These are phyloP conservation scores for Pontederia paniculata DNA, from an alignment of 176 grass and related monocot species.

Conservation along the genomic window DNA sequence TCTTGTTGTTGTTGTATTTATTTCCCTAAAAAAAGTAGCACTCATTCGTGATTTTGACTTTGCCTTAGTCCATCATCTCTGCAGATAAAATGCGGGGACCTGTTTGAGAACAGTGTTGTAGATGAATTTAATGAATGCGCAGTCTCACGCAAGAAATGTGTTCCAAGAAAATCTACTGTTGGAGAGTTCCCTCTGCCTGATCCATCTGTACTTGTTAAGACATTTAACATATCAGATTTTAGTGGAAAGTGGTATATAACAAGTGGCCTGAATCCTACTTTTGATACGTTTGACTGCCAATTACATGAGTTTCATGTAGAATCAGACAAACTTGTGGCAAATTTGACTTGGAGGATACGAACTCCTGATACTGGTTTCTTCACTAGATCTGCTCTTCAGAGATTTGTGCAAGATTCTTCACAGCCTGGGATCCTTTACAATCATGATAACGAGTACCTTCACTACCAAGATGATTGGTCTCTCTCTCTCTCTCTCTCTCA, in stretches of 20 bases:
- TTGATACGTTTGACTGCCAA: constrained; percentile 86
- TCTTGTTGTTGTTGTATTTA: too few relatives aligned
- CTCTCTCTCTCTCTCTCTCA: background rate
- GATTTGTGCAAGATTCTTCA: constrained; percentile 57
- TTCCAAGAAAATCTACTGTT: constrained; percentile 67
- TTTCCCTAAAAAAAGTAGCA: too few relatives aligned
- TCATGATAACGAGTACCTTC: constrained; percentile 87
- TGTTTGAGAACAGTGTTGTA: constrained; percentile 84
- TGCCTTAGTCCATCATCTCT: constrained; percentile 1
- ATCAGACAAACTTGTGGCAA: constrained; percentile 59
- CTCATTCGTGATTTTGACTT: background rate
- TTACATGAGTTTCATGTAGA: constrained; percentile 82
- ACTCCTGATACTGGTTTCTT: constrained; percentile 74
- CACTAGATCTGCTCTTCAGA: constrained; percentile 53
- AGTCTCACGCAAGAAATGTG: constrained; percentile 90
- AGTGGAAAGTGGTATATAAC: constrained; percentile 91
- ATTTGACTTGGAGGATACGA: constrained; percentile 63
- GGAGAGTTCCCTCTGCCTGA: constrained; percentile 77
- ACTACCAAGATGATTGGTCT: constrained; percentile 98
- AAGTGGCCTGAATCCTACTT: constrained; percentile 85
- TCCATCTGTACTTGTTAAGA: constrained; percentile 51
- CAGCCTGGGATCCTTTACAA: constrained; percentile 83
- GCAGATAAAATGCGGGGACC: constrained; percentile 93
- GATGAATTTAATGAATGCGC: constrained; percentile 97
- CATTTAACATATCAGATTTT: constrained; percentile 85